Base-by-base conservation (phyloP, 2,329 filamentous ascomycete genomes). In the Rhynchosporium secalis region DNA sequence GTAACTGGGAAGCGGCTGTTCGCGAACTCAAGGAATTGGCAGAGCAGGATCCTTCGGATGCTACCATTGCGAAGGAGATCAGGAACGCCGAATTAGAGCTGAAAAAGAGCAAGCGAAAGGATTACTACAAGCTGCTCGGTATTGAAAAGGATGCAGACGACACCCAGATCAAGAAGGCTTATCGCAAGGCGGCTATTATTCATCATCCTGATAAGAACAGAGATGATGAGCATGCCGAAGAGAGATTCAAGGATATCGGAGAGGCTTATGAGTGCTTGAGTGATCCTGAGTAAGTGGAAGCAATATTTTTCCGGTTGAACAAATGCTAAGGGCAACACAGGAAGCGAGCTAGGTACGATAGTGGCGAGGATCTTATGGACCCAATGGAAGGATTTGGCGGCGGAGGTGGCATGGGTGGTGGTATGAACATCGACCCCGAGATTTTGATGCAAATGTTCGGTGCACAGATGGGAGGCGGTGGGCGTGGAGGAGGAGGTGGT, bases 191-290 rank as follows among this genome's bases (percentile, higher is more conserved):
- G 73, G 95, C 95, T 61, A 94, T 99, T 70, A 82, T 93, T 68
- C 90, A 96, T 75, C 95, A 99, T 76, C 95, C 95, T 2, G 95
- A 99, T 80, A 99, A 99, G 86, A 99, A 98, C 78, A 91, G 89
- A 0, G 91, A 89, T 66, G 91, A 97, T 71, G 84, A 87, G 62
- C 82, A 86, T 57, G 95, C 95, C 65, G 94, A 92, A 72, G 89
- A 91, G 70, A 88, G 91, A 73, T 99, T 99, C 84, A 98, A 99
- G 84, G 95, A 99, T 75, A 90, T 97, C 75, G 91, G 92, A 72
- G 95, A 99, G 80, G 94, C 94, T 46, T 96, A 99, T 75, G 95
- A 99, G 79, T 96, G 89, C 56, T 80, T 99, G 78, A 96, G 91
- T 74, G 95, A 99, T 77, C 82, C 92, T 79, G 88, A 96, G 88